phyloP scores from a whole-genome alignment of 306 rosid genomes.

The Lotus japonicus region DNA sequence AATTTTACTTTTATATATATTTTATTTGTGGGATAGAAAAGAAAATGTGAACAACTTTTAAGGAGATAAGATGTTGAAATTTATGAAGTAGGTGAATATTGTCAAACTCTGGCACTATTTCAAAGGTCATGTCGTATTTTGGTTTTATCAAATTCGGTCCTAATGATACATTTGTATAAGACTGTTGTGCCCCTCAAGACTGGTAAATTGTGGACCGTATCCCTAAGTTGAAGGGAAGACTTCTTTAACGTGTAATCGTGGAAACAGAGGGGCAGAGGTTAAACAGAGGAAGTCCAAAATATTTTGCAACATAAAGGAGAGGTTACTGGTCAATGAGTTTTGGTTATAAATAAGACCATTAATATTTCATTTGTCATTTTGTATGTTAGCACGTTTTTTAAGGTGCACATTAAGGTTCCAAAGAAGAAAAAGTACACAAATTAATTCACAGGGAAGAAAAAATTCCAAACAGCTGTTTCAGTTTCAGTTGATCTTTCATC shows the following conservation, averaged over 20 bases:
- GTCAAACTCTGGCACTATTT: slow-evolving; percentile 1
- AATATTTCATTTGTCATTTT: slow-evolving; percentile 24
- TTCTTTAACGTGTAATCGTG: slow-evolving; percentile 24
- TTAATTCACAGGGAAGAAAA: not conserved
- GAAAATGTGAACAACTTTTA: no score
- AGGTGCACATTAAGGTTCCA: slow-evolving; percentile 9
- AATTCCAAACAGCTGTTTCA: no score
- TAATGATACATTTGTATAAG: not conserved
- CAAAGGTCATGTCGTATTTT: slow-evolving; percentile 13
- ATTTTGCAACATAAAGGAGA: slow-evolving; percentile 16
- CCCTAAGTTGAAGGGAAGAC: slow-evolving; percentile 19
- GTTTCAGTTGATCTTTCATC: slow-evolving; percentile 2
- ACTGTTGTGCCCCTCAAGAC: not conserved
- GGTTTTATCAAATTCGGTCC: not conserved
- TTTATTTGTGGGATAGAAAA: no score
- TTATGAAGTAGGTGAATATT: not conserved
- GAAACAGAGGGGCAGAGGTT: slow-evolving; percentile 13
- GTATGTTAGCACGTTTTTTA: slow-evolving; percentile 16
- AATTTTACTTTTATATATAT: no score
- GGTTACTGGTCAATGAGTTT: slow-evolving; percentile 11
- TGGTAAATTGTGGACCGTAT: slow-evolving; percentile 7
- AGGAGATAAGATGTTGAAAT: no score
- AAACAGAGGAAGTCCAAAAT: not conserved
- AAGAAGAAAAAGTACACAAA: not conserved
- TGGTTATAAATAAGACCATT: slow-evolving; percentile 16